Base-by-base conservation (phyloP, 2,329 filamentous ascomycete species). In the Simplicillium aogashimaense region DNA sequence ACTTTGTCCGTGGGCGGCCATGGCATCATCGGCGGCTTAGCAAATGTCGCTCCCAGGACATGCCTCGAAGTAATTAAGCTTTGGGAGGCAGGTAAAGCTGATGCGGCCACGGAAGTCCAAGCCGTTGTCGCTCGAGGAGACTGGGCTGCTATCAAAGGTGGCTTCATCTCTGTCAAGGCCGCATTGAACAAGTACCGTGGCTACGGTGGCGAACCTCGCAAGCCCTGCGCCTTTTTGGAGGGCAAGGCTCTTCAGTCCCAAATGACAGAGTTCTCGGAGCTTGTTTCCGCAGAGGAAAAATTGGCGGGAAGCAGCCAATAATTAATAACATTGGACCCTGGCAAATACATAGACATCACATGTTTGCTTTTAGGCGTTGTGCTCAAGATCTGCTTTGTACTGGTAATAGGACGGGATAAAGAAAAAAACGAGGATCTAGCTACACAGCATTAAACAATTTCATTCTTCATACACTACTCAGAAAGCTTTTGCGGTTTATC, bases 1-100 rank as follows among this genome's bases (percentile, higher is more conserved):
- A 79, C 78, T 1, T 59, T 86, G 31, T 69, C 83, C 34, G 81
- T 77, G 4, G 83, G 83, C 17, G 83, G 79, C 3, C 75, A 81
- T 42, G 83, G 84, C 29, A 74, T 84, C 51, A 82, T 88, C 46
- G 78, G 76, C 12, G 84, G 83, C 11, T 67, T 83, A 40, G 84
- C 74, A 25, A 88, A 89, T 57, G 66, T 88, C 35, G 71, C 78
- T 2, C 83, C 81, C 8, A 73, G 74, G 52, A 65, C 79, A 3
- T 83, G 81, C 57, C 70, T 80, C 18, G 64, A 76, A 51, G 62
- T 86, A 13, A 58, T 78, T 40, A 61, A 76, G 45, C 63, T 84
- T 6, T 83, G 76, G 57, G 65, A 68, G 31, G 58, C 65, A n/a
- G 81, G 81, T 20, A 67, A 74, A 43, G 42, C 56, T 7, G 61